Percentiles rank a stretch among this genome's conserved stretches.
Conservation (phyloP, 2,329 filamentous ascomycete genomes). For the Calonectria hawksworthii region DNA sequence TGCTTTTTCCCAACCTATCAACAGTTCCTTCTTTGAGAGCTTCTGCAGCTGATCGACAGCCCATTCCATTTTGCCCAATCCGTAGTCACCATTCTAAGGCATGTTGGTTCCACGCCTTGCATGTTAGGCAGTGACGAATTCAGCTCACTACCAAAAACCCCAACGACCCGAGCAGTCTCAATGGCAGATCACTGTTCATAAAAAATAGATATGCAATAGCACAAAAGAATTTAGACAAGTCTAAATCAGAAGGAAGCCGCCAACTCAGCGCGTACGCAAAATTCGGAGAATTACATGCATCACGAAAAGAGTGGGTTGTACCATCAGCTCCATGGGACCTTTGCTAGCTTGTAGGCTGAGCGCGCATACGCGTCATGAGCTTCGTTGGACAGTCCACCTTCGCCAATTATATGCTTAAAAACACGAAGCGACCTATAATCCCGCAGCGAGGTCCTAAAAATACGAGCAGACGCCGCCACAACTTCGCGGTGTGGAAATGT, state of each 20-base stretch:
- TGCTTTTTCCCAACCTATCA: neutral
- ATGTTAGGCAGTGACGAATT: neutral
- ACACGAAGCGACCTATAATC: neutral
- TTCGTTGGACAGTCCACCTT: neutral
- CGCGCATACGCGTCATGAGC: neutral
- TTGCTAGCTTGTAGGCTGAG: neutral
- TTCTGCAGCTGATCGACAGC: neutral
- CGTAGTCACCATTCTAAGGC: neutral
- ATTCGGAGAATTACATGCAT: neutral
- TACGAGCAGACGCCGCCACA: neutral
- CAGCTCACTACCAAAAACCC: neutral
- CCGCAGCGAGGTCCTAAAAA: neutral
- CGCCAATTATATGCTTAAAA: neutral
- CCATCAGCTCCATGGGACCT: neutral
- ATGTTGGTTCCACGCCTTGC: neutral
- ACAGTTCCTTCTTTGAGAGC: neutral
- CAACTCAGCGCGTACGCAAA: neutral
- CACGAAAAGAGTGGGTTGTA: neutral
- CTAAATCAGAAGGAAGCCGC: neutral
- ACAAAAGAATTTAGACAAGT: neutral
- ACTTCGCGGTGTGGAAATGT: neutral
- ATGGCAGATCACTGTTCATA: neutral
- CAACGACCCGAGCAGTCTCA: neutral
- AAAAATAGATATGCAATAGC: neutral
- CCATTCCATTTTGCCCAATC: neutral